Conservation (phyloP, 1,284 basidiomycete genomes). For the Stereum hirsutum region DNA sequence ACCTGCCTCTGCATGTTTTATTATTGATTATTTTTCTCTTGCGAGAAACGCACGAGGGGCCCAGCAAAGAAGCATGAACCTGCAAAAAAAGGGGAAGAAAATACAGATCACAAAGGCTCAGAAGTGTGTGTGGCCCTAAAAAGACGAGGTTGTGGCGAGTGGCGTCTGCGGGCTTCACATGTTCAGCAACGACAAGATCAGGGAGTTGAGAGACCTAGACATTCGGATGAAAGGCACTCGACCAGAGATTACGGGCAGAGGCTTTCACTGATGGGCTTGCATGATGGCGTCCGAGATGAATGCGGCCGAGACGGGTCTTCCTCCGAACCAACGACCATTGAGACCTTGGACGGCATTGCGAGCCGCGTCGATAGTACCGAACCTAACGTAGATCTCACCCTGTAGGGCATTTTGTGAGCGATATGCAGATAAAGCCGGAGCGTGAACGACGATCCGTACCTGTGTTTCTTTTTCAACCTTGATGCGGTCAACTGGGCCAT, state of each 20-base stretch:
- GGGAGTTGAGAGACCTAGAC: constrained; percentile 8
- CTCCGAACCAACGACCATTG: constrained; percentile 94
- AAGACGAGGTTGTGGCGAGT: constrained; percentile 8
- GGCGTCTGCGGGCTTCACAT: constrained; percentile 8
- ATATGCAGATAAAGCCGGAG: neutral
- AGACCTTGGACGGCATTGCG: constrained; percentile 82
- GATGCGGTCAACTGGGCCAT: constrained; percentile 81
- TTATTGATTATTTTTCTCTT: no score
- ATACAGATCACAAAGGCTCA: no score
- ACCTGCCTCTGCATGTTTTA: constrained; percentile 21
- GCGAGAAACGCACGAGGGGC: no score
- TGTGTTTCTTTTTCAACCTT: constrained; percentile 92
- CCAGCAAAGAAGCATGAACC: constrained; percentile 12
- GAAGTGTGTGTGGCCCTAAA: no score
- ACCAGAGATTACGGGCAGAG: no score
- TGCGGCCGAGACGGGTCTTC: constrained; percentile 74
- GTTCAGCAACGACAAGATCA: constrained; percentile 11
- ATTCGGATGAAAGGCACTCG: no score
- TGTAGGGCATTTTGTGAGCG: constrained; percentile 22
- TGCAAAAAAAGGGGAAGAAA: no score
- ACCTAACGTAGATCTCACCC: constrained; percentile 98
- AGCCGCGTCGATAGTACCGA: constrained; percentile 71
- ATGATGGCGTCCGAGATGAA: constrained; percentile 90
- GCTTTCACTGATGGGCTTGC: constrained; percentile 81
- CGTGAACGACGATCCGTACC: constrained; percentile 33